Conservation (phyloP, 257 asterid species). For the Solanum virginianum region DNA sequence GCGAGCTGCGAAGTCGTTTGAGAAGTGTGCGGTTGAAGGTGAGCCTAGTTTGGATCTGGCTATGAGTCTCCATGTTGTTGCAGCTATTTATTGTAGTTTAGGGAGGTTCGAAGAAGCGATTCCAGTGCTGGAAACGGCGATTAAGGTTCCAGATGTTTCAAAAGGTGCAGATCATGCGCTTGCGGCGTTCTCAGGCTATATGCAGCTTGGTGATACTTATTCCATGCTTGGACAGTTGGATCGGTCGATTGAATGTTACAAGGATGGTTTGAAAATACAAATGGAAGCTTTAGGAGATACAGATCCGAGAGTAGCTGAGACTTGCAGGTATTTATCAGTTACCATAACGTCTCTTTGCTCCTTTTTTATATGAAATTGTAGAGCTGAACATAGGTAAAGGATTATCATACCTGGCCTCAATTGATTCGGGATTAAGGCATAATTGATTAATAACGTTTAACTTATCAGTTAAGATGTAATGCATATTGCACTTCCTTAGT, state of each 20-base stretch:
- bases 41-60: conserved; percentile 90
- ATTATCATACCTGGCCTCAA: neutral
- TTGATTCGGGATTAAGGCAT: neutral
- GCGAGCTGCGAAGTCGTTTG: conserved; percentile 78
- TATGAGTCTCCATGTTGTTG: conserved; percentile 93
- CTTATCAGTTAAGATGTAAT: neutral
- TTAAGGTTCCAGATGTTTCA: conserved; percentile 64
- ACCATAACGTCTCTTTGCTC: neutral
- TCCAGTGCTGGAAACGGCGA: conserved; percentile 85
- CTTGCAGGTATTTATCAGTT: conserved; percentile 51
- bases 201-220: conserved; percentile 96
- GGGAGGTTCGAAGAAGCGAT: conserved; percentile 88
- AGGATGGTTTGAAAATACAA: conserved; percentile 83
- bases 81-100: conserved; percentile 94
- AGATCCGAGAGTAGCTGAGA: conserved; percentile 92
- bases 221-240: conserved; percentile 98
- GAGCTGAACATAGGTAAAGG: neutral
- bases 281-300: conserved; percentile 90
- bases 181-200: conserved; percentile 81
- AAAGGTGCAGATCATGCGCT: conserved; percentile 97
- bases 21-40: conserved; percentile 59
- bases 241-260: conserved; percentile 73
- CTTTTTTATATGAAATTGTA: neutral
- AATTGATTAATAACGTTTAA: neutral
- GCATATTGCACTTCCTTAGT: neutral